Percentiles rank a stretch among this genome's conserved stretches.
phyloP scores from a whole-genome alignment of 2,329 filamentous ascomycete species.

The Microsporum ferrugineum region DNA sequence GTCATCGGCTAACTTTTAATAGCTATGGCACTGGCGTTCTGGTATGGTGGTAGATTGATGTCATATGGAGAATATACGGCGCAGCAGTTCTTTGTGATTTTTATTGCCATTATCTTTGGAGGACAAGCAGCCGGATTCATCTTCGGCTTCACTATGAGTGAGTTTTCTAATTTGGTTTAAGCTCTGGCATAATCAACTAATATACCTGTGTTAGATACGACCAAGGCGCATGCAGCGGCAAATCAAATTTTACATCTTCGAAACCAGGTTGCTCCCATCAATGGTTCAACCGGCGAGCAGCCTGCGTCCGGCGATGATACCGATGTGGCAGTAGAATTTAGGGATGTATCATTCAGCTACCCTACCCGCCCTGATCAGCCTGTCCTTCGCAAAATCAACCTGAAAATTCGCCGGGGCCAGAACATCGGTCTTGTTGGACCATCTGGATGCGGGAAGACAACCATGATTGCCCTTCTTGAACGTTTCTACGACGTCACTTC shows the following conservation, averaged over 20 bases:
- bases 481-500: constrained; percentile 58
- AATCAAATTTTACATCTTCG: constrained; percentile 44
- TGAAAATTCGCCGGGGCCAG: constrained; percentile 37
- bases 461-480: constrained; percentile 50
- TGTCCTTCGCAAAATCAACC: constrained; percentile 23
- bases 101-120: constrained; percentile 31
- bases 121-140: constrained; percentile 23
- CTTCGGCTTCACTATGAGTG: constrained; percentile 29
- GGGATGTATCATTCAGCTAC: constrained; percentile 34
- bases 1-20: constrained; percentile 12
- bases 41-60: constrained; percentile 48
- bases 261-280: constrained; percentile 33
- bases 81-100: constrained; percentile 36
- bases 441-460: constrained; percentile 53
- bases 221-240: constrained; percentile 39
- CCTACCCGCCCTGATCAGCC: constrained; percentile 18
- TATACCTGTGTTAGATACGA: constrained; percentile 32
- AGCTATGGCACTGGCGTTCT: constrained; percentile 43
- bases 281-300: constrained; percentile 17
- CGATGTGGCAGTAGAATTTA: constrained; percentile 35
- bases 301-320: constrained; percentile 23
- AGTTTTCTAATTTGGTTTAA: neutral
- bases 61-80: constrained; percentile 18
- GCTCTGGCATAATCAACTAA: constrained; percentile 7
- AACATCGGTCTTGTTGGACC: constrained; percentile 47